Evolutionary conservation across 2,329 filamentous ascomycete genomes (phyloP).

Genomic region (Epichloe gansuensis): DNA sequence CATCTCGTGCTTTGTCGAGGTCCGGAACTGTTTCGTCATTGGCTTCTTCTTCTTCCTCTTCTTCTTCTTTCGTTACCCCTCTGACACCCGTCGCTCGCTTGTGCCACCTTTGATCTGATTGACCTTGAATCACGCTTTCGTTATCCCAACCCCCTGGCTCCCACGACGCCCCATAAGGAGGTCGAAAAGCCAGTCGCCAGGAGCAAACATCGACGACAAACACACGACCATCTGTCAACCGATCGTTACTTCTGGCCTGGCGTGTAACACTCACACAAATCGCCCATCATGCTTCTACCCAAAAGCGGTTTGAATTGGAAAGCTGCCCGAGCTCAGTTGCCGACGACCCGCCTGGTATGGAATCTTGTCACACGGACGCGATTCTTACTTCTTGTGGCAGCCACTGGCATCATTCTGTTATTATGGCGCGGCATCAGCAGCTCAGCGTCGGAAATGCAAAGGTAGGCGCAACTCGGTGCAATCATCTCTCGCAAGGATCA

Average conservation of each 20-base stretch:
- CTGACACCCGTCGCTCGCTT: slow-evolving; percentile 2
- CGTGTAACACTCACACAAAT: slow-evolving; percentile 3
- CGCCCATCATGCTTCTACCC: slow-evolving; percentile 64
- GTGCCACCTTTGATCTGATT: not conserved
- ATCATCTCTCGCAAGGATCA: not conserved
- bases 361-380: slow-evolving; percentile 63
- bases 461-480: slow-evolving; percentile 39
- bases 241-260: slow-evolving; percentile 1
- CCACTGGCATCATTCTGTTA: slow-evolving; percentile 60
- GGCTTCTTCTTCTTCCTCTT: not conserved
- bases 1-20: not conserved
- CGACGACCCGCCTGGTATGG: slow-evolving; percentile 60
- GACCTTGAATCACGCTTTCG: slow-evolving; percentile 1
- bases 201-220: not conserved
- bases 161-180: slow-evolving; percentile 8
- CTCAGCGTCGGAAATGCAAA: slow-evolving; percentile 80
- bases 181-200: slow-evolving; percentile 4
- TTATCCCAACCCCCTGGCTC: not conserved
- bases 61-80: not conserved
- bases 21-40: not conserved
- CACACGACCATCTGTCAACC: not conserved
- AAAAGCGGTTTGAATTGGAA: slow-evolving; percentile 91
- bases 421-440: slow-evolving; percentile 78
- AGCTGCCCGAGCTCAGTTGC: slow-evolving; percentile 66
- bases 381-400: slow-evolving; percentile 59